These are phyloP conservation scores for Agaricus subrufescens DNA, from an alignment of 768 basidiomycete species.

Conservation along the genomic window DNA sequence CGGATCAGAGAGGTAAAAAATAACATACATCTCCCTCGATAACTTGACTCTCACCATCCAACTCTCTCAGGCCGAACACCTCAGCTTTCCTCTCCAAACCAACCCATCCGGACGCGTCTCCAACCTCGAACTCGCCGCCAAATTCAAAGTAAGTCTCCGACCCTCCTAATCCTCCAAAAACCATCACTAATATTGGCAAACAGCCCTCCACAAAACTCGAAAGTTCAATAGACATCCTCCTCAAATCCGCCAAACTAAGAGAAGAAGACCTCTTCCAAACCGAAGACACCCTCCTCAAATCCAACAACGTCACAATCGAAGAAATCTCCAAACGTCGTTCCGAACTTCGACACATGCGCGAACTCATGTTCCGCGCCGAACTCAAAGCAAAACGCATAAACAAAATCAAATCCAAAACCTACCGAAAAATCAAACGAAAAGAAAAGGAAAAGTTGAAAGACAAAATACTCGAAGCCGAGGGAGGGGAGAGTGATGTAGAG, in stretches of 20 bases:
- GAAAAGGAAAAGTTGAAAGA: conserved; percentile 57
- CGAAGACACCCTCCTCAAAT: conserved; percentile 68
- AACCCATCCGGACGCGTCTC: conserved; percentile 52
- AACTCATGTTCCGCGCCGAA: conserved; percentile 91
- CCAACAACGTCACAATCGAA: conserved; percentile 78
- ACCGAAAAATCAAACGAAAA: conserved; percentile 79
- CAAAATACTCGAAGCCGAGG: conserved; percentile 48
- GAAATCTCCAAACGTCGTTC: conserved; percentile 79
- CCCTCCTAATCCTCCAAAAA: not conserved
- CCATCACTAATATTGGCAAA: not conserved
- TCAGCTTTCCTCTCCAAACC: conserved; percentile 82
- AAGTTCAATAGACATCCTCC: conserved; percentile 73
- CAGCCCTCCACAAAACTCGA: conserved; percentile 86
- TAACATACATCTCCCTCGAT: conserved; percentile 8
- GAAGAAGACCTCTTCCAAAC: conserved; percentile 75
- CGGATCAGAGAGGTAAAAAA: conserved; percentile 72
- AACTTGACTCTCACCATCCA: not conserved
- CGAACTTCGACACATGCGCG: conserved; percentile 85
- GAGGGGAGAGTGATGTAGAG: conserved; percentile 21
- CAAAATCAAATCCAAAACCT: conserved; percentile 96
- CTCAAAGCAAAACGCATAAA: conserved; percentile 82
- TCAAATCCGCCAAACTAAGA: conserved; percentile 76
- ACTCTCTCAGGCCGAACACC: conserved; percentile 64
- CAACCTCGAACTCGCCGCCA: conserved; percentile 72
- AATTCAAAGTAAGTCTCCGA: conserved; percentile 62